Evolutionary conservation across 345 rosid species (phyloP), one percentile per base, ranked within the genome.

Genomic region (Mangifera indica): DNA sequence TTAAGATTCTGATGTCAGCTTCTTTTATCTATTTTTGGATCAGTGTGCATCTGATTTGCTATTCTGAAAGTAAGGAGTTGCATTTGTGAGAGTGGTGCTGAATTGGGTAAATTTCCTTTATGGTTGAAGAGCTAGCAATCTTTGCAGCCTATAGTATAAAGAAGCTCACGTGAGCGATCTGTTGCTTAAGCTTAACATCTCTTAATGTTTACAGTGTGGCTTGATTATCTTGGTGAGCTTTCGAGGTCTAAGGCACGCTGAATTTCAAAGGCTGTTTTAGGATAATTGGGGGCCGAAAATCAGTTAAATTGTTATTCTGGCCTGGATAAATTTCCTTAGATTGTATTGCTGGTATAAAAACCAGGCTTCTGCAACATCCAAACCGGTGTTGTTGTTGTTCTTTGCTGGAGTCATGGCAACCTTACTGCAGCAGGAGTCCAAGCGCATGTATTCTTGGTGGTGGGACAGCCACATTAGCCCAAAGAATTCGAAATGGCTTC

Each of bases 401-500:
- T 49, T 84, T 51, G 90, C 87, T 44, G 93, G 87, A 77, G 70
- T 85, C 32, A 93, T 96, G 98, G 96, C 88, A 53, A 78, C 90
- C 29, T 70, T 80, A 52, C 66, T 81, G 51, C 87, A 81, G 51
- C 80, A 90, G 0, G 93, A 91, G 74, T 85, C 94, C 2, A 85
- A 86, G 79, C 86, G 93, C 34, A 70, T 74, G 79, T 96, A 93
- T 65, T 93, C 99, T 7, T 96, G 99, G 98, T 95, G 98, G 99
- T 95, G 99, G 99, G 91, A 91, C 78, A 95, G 99, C 83, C 98
- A 95, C 85, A 88, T 82, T 15, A 86, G 85, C 70, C 99, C 99
- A 42, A 92, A 89, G 81, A 95, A 92, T 85, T 95, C 98, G n/a
- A 95, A 91, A 86, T 95, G 99, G 99, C 97, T 95, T 73, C 99